Percentiles rank a stretch among this genome's conserved stretches.
These are phyloP conservation scores for Claviceps maximensis DNA, from an alignment of 2,329 filamentous ascomycete genomes.

Conservation along the genomic window DNA sequence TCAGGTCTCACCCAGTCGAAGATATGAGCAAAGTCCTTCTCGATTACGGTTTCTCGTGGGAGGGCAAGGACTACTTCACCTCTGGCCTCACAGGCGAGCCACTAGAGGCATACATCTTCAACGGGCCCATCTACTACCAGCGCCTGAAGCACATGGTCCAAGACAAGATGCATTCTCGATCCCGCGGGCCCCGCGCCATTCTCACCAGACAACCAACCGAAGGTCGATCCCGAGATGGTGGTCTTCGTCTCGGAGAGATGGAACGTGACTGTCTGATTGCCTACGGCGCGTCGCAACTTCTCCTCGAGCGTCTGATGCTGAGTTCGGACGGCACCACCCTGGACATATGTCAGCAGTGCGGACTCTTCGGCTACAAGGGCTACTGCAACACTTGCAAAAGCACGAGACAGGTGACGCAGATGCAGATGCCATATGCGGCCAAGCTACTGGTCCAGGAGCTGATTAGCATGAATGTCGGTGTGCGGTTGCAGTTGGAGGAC, in stretches of 20 bases:
- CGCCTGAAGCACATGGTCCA: conserved; percentile 99
- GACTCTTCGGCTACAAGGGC: conserved; percentile 87
- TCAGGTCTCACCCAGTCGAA: conserved; percentile 75
- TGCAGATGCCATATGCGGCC: conserved; percentile 95
- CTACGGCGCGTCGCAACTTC: conserved; percentile 83
- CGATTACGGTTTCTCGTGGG: conserved; percentile 84
- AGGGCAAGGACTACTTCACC: conserved; percentile 93
- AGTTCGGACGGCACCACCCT: conserved; percentile 82
- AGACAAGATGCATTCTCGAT: conserved; percentile 97
- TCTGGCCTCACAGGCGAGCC: conserved; percentile 90
- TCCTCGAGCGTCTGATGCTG: conserved; percentile 89
- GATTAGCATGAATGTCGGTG: conserved; percentile 97
- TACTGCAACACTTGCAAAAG: conserved; percentile 91
- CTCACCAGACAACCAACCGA: conserved; percentile 93
- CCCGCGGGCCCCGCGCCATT: conserved; percentile 79
- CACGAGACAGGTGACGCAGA: conserved; percentile 70
- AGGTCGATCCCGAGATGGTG: conserved; percentile 83
- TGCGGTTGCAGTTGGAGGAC: conserved; percentile 78
- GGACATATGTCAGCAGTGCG: conserved; percentile 88
- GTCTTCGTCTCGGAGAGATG: conserved; percentile 92
- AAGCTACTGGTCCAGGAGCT: conserved; percentile 94
- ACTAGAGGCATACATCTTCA: conserved; percentile 92
- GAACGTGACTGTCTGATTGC: conserved; percentile 96
- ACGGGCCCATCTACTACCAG: conserved; percentile 98
- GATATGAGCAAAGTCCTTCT: conserved; percentile 81